These are phyloP conservation scores for Tulasnella sp. DNA, from an alignment of 768 basidiomycete species.

Conservation along the genomic window DNA sequence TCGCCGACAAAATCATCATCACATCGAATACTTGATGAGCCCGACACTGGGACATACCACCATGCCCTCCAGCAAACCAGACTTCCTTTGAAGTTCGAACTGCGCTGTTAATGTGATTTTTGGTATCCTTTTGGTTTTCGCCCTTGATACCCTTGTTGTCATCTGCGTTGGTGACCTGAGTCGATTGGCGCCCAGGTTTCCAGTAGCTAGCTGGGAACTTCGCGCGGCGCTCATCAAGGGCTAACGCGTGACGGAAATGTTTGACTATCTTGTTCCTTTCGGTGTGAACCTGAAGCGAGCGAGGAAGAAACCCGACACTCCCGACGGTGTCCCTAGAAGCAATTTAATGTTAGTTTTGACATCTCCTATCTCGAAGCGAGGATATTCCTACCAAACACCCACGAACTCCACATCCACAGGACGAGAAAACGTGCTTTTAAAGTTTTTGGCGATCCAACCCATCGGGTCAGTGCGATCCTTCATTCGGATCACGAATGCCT, in stretches of 20 bases:
- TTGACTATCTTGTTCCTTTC: conserved; percentile 26
- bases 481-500: conserved; percentile 43
- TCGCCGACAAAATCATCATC: too few species aligned
- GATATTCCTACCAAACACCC: conserved; percentile 60
- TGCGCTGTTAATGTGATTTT: neutral
- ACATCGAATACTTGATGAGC: too few species aligned
- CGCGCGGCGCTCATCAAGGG: conserved; percentile 36
- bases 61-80: conserved; percentile 26
- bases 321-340: conserved; percentile 16
- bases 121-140: too few species aligned
- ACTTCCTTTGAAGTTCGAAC: conserved; percentile 8
- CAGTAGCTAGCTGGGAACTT: conserved; percentile 33
- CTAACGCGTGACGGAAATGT: conserved; percentile 36
- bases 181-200: neutral
- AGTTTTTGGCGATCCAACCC: conserved; percentile 45
- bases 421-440: conserved; percentile 67
- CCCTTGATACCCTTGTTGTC: too few species aligned
- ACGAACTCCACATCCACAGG: conserved; percentile 67
- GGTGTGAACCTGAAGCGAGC: conserved; percentile 18
- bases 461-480: conserved; percentile 2
- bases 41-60: neutral
- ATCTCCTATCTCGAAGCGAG: too few species aligned
- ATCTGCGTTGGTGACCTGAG: too few species aligned
- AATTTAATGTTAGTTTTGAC: too few species aligned
- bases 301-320: conserved; percentile 24